These are phyloP conservation scores for Sequoia sempervirens DNA, from an alignment of 75 land plant species.

Conservation along the genomic window DNA sequence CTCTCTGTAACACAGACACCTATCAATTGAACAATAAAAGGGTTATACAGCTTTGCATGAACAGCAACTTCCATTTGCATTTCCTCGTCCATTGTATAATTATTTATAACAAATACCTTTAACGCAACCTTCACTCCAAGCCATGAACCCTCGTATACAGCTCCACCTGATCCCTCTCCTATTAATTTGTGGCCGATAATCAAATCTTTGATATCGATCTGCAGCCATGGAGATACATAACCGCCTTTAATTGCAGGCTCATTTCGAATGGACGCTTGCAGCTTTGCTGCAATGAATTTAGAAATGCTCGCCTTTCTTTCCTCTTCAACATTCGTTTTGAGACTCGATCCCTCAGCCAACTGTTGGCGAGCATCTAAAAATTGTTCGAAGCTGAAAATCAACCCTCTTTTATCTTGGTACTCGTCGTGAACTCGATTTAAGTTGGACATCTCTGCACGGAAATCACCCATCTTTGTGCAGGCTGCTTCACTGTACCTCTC, in stretches of 20 bases:
- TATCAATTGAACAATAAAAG: slow-evolving; percentile 12
- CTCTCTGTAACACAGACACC: not conserved
- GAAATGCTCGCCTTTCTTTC: not conserved
- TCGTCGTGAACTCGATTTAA: not conserved
- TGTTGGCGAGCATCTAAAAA: not conserved
- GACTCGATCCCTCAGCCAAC: not conserved
- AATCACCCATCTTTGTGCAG: not conserved
- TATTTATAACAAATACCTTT: not conserved
- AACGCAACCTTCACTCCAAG: slow-evolving; percentile 14
- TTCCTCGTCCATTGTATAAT: not conserved
- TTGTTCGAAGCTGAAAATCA: not conserved
- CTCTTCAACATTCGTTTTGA: not conserved
- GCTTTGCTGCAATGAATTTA: not conserved
- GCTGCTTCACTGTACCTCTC: not conserved
- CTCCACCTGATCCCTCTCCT: not conserved
- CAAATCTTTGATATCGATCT: slow-evolving; percentile 15
- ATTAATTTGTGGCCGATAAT: not conserved
- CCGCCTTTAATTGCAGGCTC: not conserved
- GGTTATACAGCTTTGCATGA: slow-evolving; percentile 6
- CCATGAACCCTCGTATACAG: slow-evolving; percentile 16
- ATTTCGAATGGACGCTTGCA: not conserved
- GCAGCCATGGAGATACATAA: not conserved
- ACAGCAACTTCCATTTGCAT: not conserved
- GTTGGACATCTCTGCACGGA: not conserved
- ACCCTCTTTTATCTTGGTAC: not conserved